Conservation (phyloP, 352 stramenopile genomes). For the Halophytophthora batemanensis region DNA sequence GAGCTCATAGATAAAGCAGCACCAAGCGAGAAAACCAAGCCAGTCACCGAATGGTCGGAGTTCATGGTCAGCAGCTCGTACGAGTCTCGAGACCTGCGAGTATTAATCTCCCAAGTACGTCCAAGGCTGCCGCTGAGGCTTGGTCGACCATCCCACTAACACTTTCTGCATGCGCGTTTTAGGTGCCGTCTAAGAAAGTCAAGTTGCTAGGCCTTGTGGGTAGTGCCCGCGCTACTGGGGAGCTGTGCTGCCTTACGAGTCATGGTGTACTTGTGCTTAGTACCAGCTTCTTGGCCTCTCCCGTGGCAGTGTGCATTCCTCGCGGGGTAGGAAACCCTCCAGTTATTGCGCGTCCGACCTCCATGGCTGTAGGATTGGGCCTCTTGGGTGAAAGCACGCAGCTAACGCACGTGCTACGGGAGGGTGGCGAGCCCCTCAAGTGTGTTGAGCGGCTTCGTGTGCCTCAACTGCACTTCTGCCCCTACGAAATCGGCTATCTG, state of each 20-base stretch:
- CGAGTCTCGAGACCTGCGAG: constrained; percentile 50
- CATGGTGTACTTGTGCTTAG: constrained; percentile 50
- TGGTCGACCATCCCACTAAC: background rate
- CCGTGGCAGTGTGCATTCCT: constrained; percentile 33
- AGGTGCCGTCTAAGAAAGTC: constrained; percentile 43
- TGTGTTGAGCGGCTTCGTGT: constrained; percentile 30
- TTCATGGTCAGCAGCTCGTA: constrained; percentile 36
- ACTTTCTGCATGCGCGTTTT: background rate
- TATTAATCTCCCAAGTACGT: constrained; percentile 29
- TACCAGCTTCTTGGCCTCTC: constrained; percentile 31
- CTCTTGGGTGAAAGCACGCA: constrained; percentile 53
- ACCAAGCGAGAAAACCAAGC: constrained; percentile 45
- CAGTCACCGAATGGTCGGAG: constrained; percentile 54
- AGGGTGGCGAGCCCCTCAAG: constrained; percentile 33
- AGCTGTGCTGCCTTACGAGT: constrained; percentile 55
- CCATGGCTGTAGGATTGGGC: constrained; percentile 36
- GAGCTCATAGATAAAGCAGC: constrained; percentile 61
- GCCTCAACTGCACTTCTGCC: constrained; percentile 35
- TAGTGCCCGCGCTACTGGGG: constrained; percentile 27
- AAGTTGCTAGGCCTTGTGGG: constrained; percentile 47
- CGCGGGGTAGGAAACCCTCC: constrained; percentile 35
- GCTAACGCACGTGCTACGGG: constrained; percentile 56
- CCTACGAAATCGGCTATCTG: constrained; percentile 29
- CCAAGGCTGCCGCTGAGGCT: background rate
- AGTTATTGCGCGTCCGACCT: constrained; percentile 47